Conservation (phyloP, 2,329 filamentous ascomycete species). For the Calonectria pseudoturangicola region DNA sequence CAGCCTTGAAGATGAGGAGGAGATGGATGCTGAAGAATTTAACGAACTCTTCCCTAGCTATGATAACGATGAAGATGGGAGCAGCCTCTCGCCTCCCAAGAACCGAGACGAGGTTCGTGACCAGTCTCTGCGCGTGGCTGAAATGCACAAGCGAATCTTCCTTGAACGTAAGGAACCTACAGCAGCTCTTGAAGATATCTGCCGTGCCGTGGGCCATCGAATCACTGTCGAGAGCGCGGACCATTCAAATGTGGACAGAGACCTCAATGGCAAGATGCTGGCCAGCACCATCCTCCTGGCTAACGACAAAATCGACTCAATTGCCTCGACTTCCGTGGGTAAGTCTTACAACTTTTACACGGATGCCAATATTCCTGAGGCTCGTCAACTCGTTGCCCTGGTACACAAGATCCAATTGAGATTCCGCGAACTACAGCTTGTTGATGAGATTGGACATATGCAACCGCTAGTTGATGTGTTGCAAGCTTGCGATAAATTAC, state of each 20-base stretch:
- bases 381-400: slow-evolving; percentile 82
- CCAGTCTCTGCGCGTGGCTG: slow-evolving; percentile 77
- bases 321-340: slow-evolving; percentile 62
- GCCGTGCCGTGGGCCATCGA: slow-evolving; percentile 65
- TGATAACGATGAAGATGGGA: slow-evolving; percentile 70
- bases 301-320: slow-evolving; percentile 73
- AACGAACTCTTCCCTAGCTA: slow-evolving; percentile 88
- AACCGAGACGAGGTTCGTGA: slow-evolving; percentile 67
- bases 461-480: slow-evolving; percentile 87
- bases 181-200: slow-evolving; percentile 66
- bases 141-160: slow-evolving; percentile 75
- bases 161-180: slow-evolving; percentile 63
- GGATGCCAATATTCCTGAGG: slow-evolving; percentile 85
- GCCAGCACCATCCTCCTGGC: slow-evolving; percentile 80
- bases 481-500: slow-evolving; percentile 81
- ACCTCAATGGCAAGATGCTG: slow-evolving; percentile 74
- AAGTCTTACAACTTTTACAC: slow-evolving; percentile 90
- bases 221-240: slow-evolving; percentile 56
- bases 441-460: slow-evolving; percentile 82
- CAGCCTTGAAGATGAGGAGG: slow-evolving; percentile 84
- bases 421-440: slow-evolving; percentile 81
- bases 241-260: slow-evolving; percentile 56
- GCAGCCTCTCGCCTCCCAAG: slow-evolving; percentile 57
- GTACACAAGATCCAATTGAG: slow-evolving; percentile 81
- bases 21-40: slow-evolving; percentile 83